phyloP scores from a whole-genome alignment of 768 basidiomycete genomes.

The Filobasidium floriforme region DNA sequence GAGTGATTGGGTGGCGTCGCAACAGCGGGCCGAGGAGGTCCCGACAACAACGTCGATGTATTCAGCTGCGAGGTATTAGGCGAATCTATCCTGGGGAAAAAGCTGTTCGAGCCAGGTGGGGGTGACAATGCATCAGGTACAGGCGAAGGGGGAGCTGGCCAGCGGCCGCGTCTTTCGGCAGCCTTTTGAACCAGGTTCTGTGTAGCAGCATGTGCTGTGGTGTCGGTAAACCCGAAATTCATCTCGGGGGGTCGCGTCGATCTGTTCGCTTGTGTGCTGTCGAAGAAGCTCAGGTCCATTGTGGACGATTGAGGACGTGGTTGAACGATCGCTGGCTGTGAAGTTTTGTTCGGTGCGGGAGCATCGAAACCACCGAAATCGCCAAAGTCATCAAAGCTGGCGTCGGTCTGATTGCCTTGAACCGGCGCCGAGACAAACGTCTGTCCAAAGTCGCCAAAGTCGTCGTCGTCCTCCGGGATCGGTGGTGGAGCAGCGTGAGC shows the following conservation, averaged over 20 bases:
- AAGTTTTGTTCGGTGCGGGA: conserved; percentile 24
- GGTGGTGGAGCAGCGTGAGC: conserved; percentile 27
- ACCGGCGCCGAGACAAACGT: not conserved
- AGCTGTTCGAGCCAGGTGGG: not conserved
- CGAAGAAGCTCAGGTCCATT: not conserved
- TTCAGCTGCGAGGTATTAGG: conserved; percentile 4
- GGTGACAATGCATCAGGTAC: conserved; percentile 10
- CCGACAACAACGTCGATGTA: not conserved
- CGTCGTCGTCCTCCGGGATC: conserved; percentile 28
- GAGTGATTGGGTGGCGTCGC: not conserved
- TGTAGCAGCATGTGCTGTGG: not conserved
- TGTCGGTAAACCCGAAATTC: not conserved
- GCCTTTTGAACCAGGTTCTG: conserved; percentile 15
- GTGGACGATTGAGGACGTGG: conserved; percentile 4
- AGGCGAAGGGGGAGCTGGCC: conserved; percentile 23
- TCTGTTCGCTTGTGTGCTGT: not conserved
- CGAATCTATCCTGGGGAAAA: not conserved
- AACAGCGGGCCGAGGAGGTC: not conserved
- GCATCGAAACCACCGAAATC: conserved; percentile 41
- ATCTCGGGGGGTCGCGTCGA: not conserved
- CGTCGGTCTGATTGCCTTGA: not conserved
- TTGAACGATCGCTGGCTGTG: not conserved
- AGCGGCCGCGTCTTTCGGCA: conserved; percentile 1
- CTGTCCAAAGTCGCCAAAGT: conserved; percentile 44
- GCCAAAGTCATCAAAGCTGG: conserved; percentile 44